Evolutionary conservation across 2,329 filamentous ascomycete genomes (phyloP), one percentile per base, ranked within the genome.

Genomic region (Cladophialophora immunda): DNA sequence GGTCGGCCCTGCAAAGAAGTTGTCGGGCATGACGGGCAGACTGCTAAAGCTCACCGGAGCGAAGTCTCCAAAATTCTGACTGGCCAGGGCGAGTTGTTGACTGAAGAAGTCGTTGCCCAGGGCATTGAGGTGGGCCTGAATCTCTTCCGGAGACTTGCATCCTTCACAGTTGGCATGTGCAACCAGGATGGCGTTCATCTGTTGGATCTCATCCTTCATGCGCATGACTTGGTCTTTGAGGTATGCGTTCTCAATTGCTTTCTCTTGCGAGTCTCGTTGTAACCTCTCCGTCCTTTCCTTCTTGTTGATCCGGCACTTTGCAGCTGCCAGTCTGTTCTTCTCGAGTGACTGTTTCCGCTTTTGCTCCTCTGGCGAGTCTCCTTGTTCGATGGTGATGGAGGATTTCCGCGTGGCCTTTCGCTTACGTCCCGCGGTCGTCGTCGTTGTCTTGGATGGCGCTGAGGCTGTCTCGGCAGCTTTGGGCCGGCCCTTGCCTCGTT

Each of bases 291-390:
- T 73, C 68, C 71, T 72, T 34, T 73, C 72, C 58, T 73, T 73
- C 60, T 73, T 73, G 60, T 73, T 73, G 65, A 71, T 64, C 11
- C 72, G 70, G 58, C 72, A 73, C 56, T 73, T 73, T n/a, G 71
- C 71, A 22, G 72, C 72, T 5, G 72, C 72, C n/a, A 73, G 50
- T 52, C 72, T 61, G 47, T 73, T 73, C 67, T 72, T 72, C 61
- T 73, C 72, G 19, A 73, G 64, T 11, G 71, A 73, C 47, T 72
- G 70, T 55, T 68, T 72, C 65, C 72, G 63, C 64, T 72, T 73
- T n/a, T 69, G 65, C 9, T 68, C 68, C 17, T 72, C 70, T 34
- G 68, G 67, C 1, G 56, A 52, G 29, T 62, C 59, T 36, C 41
- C 61, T 38, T 47, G 22, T 17, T 68, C 60, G 2, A 59, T 53